These are phyloP conservation scores for Coelastrella sp. DNA, from an alignment of 139 green algal species.

Conservation along the genomic window DNA sequence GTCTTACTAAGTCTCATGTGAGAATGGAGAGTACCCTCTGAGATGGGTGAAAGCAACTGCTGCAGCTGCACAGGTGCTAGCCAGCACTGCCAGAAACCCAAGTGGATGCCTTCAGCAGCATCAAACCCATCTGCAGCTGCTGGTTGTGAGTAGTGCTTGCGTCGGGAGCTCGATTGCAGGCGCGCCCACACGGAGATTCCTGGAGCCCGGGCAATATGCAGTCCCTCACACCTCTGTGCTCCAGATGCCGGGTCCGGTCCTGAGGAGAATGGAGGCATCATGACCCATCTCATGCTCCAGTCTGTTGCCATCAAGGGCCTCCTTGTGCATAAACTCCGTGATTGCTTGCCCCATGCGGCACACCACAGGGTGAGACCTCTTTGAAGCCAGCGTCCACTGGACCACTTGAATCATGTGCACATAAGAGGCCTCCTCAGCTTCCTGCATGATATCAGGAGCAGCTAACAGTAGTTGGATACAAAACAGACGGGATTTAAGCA, in stretches of 20 bases:
- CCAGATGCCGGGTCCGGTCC: conserved; percentile 46
- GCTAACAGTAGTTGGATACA: too few relatives aligned
- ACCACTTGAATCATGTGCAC: conserved; percentile 36
- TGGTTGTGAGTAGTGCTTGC: too few relatives aligned
- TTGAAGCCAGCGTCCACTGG: conserved; percentile 44
- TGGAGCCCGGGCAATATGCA: neutral
- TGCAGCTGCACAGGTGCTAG: too few relatives aligned
- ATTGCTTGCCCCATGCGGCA: conserved; percentile 44
- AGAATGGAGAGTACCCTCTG: too few relatives aligned
- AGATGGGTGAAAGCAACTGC: too few relatives aligned
- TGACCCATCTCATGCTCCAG: conserved; percentile 18
- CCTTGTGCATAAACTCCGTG: conserved; percentile 3
- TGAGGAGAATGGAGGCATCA: conserved; percentile 43
- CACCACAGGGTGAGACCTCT: conserved; percentile 18
- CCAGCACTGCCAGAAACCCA: too few relatives aligned
- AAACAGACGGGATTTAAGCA: too few relatives aligned
- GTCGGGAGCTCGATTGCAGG: neutral
- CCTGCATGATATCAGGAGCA: neutral
- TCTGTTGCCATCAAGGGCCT: neutral
- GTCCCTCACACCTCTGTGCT: conserved; percentile 1
- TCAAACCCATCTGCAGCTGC: too few relatives aligned
- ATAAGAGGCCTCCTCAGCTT: conserved; percentile 40
- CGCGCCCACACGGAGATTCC: neutral
- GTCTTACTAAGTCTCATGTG: too few relatives aligned
- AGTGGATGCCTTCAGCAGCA: too few relatives aligned